Conservation (phyloP, 257 asterid genomes). For the Osmanthus fragrans region DNA sequence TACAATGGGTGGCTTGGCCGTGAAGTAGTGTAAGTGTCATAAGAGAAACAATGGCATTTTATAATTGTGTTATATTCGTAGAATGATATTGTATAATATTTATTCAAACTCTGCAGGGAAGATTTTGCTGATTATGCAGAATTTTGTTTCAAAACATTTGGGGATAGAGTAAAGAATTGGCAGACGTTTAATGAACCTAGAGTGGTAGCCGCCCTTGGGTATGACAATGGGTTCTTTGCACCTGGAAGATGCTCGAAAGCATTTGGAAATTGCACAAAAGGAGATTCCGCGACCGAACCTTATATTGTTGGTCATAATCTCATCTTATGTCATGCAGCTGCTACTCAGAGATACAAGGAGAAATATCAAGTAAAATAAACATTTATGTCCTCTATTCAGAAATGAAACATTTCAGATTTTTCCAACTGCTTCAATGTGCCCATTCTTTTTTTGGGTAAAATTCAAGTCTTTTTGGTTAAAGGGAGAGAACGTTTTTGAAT, state of each 20-base stretch:
- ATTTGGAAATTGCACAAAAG: conserved; percentile 51
- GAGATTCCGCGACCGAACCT: conserved; percentile 90
- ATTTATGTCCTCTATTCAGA: too few relatives aligned
- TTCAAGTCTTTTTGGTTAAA: not conserved
- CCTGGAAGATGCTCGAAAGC: conserved; percentile 82
- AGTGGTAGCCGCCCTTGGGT: conserved; percentile 85
- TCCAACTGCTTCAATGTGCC: not conserved
- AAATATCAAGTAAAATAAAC: conserved; percentile 60
- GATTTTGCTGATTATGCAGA: conserved; percentile 94
- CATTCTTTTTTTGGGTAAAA: not conserved
- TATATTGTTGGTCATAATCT: conserved; percentile 81
- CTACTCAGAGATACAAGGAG: conserved; percentile 62
- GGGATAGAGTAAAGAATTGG: conserved; percentile 92
- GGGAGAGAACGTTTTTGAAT: not conserved
- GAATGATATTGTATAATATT: not conserved
- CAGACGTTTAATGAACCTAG: conserved; percentile 90
- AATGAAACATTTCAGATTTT: not conserved
- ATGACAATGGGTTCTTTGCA: conserved; percentile 78
- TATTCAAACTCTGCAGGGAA: conserved; percentile 48
- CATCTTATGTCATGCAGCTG: conserved; percentile 69
- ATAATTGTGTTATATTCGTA: too few relatives aligned
- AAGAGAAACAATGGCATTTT: not conserved
- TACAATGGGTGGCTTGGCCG: conserved; percentile 80
- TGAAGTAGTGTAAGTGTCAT: conserved; percentile 68
- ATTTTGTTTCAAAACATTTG: conserved; percentile 82